Evolutionary conservation across 306 rosid genomes (phyloP).

Genomic region (Quercus robur): DNA sequence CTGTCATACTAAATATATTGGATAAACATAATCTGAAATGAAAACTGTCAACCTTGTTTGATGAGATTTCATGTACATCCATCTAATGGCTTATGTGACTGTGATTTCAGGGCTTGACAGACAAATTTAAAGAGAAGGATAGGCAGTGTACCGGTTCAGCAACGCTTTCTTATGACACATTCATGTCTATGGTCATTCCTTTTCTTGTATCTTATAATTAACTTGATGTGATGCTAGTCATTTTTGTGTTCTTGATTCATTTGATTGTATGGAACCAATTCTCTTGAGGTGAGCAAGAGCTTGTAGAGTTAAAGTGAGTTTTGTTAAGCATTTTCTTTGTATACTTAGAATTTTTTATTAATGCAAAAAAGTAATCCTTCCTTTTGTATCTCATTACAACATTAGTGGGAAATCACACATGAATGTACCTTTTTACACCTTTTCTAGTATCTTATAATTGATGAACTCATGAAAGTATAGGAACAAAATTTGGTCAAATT

Average conservation of each 20-base stretch:
- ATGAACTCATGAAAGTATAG: no score
- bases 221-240: slow-evolving; percentile 3
- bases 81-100: slow-evolving; percentile 1
- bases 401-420: no score
- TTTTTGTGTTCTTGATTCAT: background rate
- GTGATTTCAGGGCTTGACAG: slow-evolving; percentile 82
- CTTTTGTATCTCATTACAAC: no score
- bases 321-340: background rate
- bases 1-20: background rate
- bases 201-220: slow-evolving; percentile 75
- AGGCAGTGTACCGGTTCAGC: slow-evolving; percentile 59
- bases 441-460: no score
- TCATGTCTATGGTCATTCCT: slow-evolving; percentile 80
- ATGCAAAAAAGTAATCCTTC: background rate
- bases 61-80: background rate
- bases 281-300: background rate
- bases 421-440: no score
- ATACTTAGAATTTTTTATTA: background rate
- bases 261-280: background rate
- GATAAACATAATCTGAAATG: background rate
- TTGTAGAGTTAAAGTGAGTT: background rate
- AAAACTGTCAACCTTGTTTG: background rate
- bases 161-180: slow-evolving; percentile 51
- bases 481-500: no score
- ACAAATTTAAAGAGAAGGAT: slow-evolving; percentile 87